Evolutionary conservation across 345 rosid genomes (phyloP).

Genomic region (Eucalyptus rudis): DNA sequence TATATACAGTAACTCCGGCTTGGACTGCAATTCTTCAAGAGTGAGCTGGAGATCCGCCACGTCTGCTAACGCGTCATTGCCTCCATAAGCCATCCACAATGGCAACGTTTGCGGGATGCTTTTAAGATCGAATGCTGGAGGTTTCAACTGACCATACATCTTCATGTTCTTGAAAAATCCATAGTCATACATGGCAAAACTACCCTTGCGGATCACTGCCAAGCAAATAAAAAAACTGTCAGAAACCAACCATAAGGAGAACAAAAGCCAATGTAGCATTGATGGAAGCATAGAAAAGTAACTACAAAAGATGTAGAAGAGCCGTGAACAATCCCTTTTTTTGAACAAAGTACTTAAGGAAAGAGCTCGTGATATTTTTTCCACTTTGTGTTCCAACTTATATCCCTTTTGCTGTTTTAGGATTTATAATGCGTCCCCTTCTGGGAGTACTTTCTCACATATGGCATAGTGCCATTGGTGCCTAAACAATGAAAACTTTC

Average conservation of each 20-base stretch:
- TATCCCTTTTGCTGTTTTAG: background rate
- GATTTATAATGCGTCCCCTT: background rate
- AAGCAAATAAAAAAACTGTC: background rate
- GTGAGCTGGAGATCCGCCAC: slow-evolving; percentile 52
- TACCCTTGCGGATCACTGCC: slow-evolving; percentile 90
- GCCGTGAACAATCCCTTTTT: background rate
- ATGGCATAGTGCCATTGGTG: background rate
- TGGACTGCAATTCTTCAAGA: slow-evolving; percentile 31
- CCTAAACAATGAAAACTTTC: background rate
- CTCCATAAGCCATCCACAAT: slow-evolving; percentile 89
- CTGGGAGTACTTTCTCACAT: background rate
- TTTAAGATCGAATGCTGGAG: slow-evolving; percentile 60
- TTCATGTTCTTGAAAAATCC: slow-evolving; percentile 53
- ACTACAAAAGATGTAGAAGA: background rate
- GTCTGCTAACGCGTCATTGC: slow-evolving; percentile 65
- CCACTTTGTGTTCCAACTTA: background rate
- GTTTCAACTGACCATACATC: slow-evolving; percentile 39
- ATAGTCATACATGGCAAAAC: slow-evolving; percentile 62
- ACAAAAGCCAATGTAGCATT: background rate
- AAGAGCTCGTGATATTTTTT: background rate
- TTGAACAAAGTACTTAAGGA: background rate
- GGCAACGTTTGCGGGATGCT: slow-evolving; percentile 60
- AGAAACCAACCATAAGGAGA: background rate
- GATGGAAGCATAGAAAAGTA: background rate
- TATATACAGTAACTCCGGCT: slow-evolving; percentile 57